Evolutionary conservation across 2,329 filamentous ascomycete genomes (phyloP).

Genomic region (Exophiala bonariae): DNA sequence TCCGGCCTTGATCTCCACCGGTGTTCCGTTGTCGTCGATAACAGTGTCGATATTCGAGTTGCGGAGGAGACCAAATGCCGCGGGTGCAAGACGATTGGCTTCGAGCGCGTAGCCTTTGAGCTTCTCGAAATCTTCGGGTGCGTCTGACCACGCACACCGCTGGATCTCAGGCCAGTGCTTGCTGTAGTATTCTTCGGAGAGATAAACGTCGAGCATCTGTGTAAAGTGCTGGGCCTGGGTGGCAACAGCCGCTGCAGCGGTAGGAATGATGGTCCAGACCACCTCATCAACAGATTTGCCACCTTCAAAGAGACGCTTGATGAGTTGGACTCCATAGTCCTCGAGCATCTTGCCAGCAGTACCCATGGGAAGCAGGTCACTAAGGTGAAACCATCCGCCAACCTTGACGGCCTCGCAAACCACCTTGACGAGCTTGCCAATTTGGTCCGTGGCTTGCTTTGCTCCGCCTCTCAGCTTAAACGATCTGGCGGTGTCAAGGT

Average conservation of each 20-base stretch:
- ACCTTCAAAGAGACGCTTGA: conserved; percentile 51
- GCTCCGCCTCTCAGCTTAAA: conserved; percentile 27
- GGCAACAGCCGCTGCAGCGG: conserved; percentile 56
- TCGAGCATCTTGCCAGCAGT: conserved; percentile 39
- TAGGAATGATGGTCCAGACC: conserved; percentile 59
- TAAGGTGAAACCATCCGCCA: conserved; percentile 39
- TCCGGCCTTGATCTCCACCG: conserved; percentile 19
- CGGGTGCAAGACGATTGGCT: conserved; percentile 27
- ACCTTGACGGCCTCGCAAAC: conserved; percentile 29
- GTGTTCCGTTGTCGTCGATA: conserved; percentile 23
- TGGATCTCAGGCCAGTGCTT: conserved; percentile 30
- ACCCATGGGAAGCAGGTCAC: conserved; percentile 25
- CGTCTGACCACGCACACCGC: conserved; percentile 27
- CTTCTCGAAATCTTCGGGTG: conserved; percentile 27
- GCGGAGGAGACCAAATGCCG: conserved; percentile 28
- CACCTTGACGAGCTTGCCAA: conserved; percentile 27
- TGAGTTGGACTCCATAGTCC: conserved; percentile 57
- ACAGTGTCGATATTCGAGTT: conserved; percentile 19
- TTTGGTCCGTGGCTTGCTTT: conserved; percentile 20
- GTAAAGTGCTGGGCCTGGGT: conserved; percentile 60
- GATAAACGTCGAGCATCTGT: conserved; percentile 59
- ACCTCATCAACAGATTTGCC: conserved; percentile 49
- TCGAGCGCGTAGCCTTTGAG: conserved; percentile 30
- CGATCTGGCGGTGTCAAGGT: conserved; percentile 29
- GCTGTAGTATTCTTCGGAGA: conserved; percentile 41